Conservation (phyloP, 2,329 filamentous ascomycete species). For the Cryoendolithus antarcticus region DNA sequence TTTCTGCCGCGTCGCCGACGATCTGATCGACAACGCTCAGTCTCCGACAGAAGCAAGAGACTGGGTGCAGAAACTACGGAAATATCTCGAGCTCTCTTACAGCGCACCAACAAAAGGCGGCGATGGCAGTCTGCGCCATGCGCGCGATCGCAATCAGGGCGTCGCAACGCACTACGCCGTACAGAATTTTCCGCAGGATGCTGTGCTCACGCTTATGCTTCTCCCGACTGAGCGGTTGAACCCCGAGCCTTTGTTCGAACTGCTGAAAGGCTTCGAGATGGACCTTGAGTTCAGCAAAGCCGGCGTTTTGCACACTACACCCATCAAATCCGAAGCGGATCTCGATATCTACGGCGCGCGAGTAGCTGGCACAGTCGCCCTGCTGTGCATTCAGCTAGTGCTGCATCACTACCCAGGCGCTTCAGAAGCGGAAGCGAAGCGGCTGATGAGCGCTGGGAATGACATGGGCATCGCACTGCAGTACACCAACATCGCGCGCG, state of each 20-base stretch:
- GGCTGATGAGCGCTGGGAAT: constrained; percentile 44
- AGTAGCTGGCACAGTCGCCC: constrained; percentile 61
- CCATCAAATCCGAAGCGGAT: constrained; percentile 47
- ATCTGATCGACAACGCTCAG: constrained; percentile 55
- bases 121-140: constrained; percentile 15
- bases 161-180: constrained; percentile 28
- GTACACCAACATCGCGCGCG: constrained; percentile 64
- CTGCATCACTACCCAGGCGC: constrained; percentile 42
- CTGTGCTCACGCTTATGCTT: constrained; percentile 44
- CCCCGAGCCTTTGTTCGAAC: constrained; percentile 46
- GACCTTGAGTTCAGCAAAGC: constrained; percentile 44
- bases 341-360: constrained; percentile 52
- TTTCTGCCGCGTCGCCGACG: constrained; percentile 62
- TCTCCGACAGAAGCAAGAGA: constrained; percentile 39
- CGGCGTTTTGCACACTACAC: constrained; percentile 18
- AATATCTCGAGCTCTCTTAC: constrained; percentile 46
- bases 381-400: constrained; percentile 55
- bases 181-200: constrained; percentile 39
- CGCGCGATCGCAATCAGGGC: constrained; percentile 20
- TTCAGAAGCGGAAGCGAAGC: constrained; percentile 20
- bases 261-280: constrained; percentile 57
- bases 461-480: constrained; percentile 65
- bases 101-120: constrained; percentile 13
- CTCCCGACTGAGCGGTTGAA: constrained; percentile 47
- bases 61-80: constrained; percentile 48